These are phyloP conservation scores for Salvia hispanica DNA, from an alignment of 257 asterid species.

Conservation along the genomic window DNA sequence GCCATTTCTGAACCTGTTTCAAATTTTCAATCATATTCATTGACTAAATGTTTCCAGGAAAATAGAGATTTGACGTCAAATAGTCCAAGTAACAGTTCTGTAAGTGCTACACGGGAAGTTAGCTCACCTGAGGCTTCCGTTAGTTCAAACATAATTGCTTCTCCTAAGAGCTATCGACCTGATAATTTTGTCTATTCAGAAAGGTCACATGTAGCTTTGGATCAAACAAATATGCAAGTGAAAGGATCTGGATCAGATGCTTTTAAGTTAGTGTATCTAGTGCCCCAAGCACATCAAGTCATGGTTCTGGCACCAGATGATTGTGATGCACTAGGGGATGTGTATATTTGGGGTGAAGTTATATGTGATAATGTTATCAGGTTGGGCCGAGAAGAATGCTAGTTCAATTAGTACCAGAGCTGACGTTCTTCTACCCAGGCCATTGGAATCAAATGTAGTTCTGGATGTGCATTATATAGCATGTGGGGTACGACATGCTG, in stretches of 20 bases:
- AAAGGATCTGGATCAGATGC: constrained; percentile 82
- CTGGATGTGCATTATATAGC: constrained; percentile 84
- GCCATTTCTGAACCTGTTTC: constrained; percentile 15
- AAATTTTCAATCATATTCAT: constrained; percentile 10
- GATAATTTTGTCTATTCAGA: constrained; percentile 53
- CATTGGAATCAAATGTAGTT: constrained; percentile 73
- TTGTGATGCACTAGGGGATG: constrained; percentile 90
- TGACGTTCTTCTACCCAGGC: constrained; percentile 81
- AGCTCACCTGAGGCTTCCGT: constrained; percentile 71
- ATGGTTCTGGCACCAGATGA: constrained; percentile 92
- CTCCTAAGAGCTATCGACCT: constrained; percentile 57
- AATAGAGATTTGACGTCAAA: constrained; percentile 70
- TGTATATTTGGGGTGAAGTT: constrained; percentile 96
- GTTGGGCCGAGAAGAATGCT: constrained; percentile 77
- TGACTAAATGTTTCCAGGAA: constrained; percentile 46
- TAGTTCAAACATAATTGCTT: constrained; percentile 55
- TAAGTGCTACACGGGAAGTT: constrained; percentile 66
- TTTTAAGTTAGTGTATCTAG: constrained; percentile 92
- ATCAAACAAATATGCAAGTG: constrained; percentile 77
- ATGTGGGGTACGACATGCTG: constrained; percentile 87
- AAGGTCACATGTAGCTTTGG: constrained; percentile 76
- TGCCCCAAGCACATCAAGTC: constrained; percentile 96
- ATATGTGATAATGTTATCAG: constrained; percentile 69
- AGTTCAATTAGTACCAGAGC: constrained; percentile 65
- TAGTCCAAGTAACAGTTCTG: constrained; percentile 77